Evolutionary conservation across 176 grass and related monocot genomes (phyloP).

Genomic region (Bothriochloa decipiens): DNA sequence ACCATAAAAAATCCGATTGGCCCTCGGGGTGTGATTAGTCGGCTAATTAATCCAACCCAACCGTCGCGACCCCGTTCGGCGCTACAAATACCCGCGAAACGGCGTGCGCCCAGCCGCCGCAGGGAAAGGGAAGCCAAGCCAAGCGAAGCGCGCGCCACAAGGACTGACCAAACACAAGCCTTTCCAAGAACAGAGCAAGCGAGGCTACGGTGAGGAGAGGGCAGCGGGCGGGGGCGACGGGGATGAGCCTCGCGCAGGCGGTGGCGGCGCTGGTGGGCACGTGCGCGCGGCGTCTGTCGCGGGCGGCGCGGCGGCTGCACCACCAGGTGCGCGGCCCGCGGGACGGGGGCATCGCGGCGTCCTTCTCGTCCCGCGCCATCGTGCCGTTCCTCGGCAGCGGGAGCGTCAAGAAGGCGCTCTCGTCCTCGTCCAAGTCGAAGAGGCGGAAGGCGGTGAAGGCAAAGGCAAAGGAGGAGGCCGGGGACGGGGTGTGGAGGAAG

Average conservation of each 20-base stretch:
- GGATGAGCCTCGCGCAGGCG: conserved; percentile 53
- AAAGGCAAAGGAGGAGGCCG: not conserved
- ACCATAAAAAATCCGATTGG: not conserved
- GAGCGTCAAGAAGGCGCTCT: conserved; percentile 34
- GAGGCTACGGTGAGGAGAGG: not conserved
- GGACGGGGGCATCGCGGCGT: conserved; percentile 28
- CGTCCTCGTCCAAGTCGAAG: conserved; percentile 24
- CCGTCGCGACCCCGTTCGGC: conserved; percentile 27
- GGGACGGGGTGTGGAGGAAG: conserved; percentile 70
- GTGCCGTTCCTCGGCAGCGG: conserved; percentile 52
- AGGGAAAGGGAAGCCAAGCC: not conserved
- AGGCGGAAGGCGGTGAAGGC: not conserved
- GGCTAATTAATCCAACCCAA: conserved; percentile 31
- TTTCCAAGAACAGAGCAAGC: not conserved
- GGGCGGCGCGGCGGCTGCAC: conserved; percentile 50
- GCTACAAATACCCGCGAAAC: conserved; percentile 53
- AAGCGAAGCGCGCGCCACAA: not conserved
- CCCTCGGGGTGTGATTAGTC: conserved; percentile 12
- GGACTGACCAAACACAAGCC: not conserved
- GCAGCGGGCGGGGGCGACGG: conserved; percentile 13
- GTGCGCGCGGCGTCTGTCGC: conserved; percentile 60
- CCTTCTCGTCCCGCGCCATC: conserved; percentile 53
- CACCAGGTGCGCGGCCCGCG: conserved; percentile 24
- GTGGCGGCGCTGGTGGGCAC: conserved; percentile 61
- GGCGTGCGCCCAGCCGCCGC: conserved; percentile 13